Evolutionary conservation across 495 filamentous ascomycete genomes (phyloP).

Genomic region (Penicillium angulare): DNA sequence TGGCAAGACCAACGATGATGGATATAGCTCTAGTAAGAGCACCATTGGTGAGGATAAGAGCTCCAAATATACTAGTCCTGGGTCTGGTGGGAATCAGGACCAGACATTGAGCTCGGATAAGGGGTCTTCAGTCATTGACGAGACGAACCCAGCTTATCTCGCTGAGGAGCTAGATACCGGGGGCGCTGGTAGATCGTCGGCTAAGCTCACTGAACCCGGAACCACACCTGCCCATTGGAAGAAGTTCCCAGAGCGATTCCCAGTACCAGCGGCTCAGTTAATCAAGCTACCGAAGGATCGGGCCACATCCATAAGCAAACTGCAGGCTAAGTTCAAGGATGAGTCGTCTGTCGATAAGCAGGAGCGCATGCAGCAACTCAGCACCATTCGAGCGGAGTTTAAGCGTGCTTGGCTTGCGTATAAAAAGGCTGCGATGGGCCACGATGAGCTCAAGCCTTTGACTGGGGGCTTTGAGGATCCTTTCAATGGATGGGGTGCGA

Average conservation of each 20-base stretch:
- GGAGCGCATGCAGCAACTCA: slow-evolving; percentile 60
- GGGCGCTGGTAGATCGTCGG: slow-evolving; percentile 35
- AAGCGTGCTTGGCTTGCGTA: slow-evolving; percentile 75
- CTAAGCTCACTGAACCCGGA: slow-evolving; percentile 33
- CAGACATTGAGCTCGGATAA: neutral
- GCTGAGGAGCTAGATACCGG: slow-evolving; percentile 15
- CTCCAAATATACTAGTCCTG: neutral
- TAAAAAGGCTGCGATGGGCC: slow-evolving; percentile 68
- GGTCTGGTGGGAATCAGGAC: neutral
- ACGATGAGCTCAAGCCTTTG: slow-evolving; percentile 75
- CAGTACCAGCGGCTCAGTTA: slow-evolving; percentile 63
- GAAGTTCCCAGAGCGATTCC: slow-evolving; percentile 70
- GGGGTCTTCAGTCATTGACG: too few relatives aligned
- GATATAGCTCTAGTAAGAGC: neutral
- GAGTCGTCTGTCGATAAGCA: slow-evolving; percentile 61
- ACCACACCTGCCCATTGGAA: slow-evolving; percentile 59
- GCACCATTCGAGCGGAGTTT: slow-evolving; percentile 66
- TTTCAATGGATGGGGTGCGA: slow-evolving; percentile 94
- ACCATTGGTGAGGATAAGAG: neutral
- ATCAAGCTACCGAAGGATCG: slow-evolving; percentile 73
- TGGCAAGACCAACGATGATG: neutral
- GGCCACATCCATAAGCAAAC: slow-evolving; percentile 65
- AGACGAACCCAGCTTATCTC: neutral
- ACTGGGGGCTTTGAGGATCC: slow-evolving; percentile 62
- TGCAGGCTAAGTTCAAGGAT: slow-evolving; percentile 70